phyloP scores from a whole-genome alignment of 441 rosid genomes.

The California macrophylla region DNA sequence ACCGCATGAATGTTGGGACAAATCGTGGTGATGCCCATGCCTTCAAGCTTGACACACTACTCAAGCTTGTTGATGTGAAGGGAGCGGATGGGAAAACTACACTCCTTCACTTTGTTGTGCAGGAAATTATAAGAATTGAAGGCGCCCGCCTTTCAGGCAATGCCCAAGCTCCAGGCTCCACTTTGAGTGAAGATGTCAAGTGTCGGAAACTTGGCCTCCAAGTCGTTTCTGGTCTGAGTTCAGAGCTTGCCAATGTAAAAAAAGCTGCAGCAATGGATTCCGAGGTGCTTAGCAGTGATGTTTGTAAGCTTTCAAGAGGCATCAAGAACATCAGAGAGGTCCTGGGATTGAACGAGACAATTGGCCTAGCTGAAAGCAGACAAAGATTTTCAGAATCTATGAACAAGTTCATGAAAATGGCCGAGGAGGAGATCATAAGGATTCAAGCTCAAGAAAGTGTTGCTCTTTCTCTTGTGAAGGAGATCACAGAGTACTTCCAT shows the following conservation, averaged over 20 bases:
- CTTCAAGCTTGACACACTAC: conserved; percentile 83
- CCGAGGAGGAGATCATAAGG: conserved; percentile 66
- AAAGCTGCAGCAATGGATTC: conserved; percentile 93
- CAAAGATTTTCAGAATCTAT: conserved; percentile 49
- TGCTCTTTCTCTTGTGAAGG: conserved; percentile 65
- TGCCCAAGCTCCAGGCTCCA: conserved; percentile 22
- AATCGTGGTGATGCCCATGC: conserved; percentile 92
- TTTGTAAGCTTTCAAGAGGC: conserved; percentile 68
- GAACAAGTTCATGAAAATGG: conserved; percentile 51
- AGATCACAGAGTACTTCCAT: conserved; percentile 81
- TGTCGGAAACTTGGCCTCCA: conserved; percentile 77
- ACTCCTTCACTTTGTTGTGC: conserved; percentile 91
- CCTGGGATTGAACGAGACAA: conserved; percentile 45
- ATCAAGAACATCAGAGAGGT: conserved; percentile 59
- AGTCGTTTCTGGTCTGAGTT: conserved; percentile 74
- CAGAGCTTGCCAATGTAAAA: conserved; percentile 72
- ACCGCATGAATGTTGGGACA: conserved; percentile 95
- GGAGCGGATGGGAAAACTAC: conserved; percentile 95
- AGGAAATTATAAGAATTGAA: conserved; percentile 82
- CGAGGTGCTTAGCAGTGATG: conserved; percentile 73
- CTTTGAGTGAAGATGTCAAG: conserved; percentile 40
- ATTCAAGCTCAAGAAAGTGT: conserved; percentile 60
- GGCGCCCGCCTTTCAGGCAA: conserved; percentile 32
- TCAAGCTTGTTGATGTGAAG: conserved; percentile 86
- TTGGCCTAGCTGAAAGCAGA: conserved; percentile 42